Conservation (phyloP, 2,329 filamentous ascomycete species). For the Colletotrichum acutatum region DNA sequence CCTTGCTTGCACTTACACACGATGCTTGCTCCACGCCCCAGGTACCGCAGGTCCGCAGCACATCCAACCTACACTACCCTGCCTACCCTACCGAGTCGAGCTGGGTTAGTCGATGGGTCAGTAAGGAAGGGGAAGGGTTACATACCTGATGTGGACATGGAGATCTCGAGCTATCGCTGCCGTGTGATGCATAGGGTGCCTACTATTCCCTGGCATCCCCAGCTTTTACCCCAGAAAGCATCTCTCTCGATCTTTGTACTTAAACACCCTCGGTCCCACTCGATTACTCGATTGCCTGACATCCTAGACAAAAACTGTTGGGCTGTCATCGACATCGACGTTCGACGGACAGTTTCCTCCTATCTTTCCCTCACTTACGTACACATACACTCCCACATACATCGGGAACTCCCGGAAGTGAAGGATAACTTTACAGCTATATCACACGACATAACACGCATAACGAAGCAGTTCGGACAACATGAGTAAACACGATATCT, state of each 20-base stretch:
- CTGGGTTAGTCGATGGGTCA: slow-evolving; percentile 18
- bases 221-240: slow-evolving; percentile 30
- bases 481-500: slow-evolving; percentile 52
- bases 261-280: slow-evolving; percentile 32
- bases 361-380: background rate
- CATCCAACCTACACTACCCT: slow-evolving; percentile 20
- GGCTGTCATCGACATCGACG: slow-evolving; percentile 7
- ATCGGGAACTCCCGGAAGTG: background rate
- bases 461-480: slow-evolving; percentile 24
- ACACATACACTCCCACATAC: background rate
- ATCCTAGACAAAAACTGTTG: background rate
- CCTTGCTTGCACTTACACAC: slow-evolving; percentile 5
- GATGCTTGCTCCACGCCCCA: background rate
- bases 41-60: slow-evolving; percentile 1
- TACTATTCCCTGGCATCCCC: slow-evolving; percentile 23
- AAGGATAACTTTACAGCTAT: background rate
- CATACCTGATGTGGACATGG: slow-evolving; percentile 21
- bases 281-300: background rate
- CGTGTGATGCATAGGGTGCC: slow-evolving; percentile 24
- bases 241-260: slow-evolving; percentile 29
- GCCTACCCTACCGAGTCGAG: slow-evolving; percentile 19
- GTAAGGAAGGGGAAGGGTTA: slow-evolving; percentile 21
- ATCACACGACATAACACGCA: background rate
- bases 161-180: slow-evolving; percentile 30
- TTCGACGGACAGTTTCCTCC: slow-evolving; percentile 7